A percentile compares a stretch with the other conserved stretches of the same genome.
Evolutionary conservation across 2,329 filamentous ascomycete genomes (phyloP).

Genomic region (Apiospora marii): DNA sequence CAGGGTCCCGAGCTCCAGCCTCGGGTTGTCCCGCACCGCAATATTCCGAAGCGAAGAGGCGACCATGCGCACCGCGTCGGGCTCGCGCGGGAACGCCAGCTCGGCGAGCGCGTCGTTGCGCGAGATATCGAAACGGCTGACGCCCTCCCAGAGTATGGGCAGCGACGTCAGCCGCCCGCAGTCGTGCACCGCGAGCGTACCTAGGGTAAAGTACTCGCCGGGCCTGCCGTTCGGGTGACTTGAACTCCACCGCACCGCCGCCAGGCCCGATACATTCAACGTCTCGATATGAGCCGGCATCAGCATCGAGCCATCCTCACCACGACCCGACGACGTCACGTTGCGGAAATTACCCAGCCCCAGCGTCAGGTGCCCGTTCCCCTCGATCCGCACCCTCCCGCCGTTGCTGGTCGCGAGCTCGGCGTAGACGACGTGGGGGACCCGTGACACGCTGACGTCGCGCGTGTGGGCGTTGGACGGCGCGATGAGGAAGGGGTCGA

Average conservation of each 20-base stretch:
- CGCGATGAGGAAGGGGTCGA: background rate
- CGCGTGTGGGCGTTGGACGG: constrained; percentile 7
- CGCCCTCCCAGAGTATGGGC: background rate
- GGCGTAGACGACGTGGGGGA: constrained; percentile 2
- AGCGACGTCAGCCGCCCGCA: background rate
- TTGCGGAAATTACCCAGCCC: constrained; percentile 15
- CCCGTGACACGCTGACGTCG: background rate
- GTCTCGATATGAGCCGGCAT: constrained; percentile 15
- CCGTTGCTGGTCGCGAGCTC: constrained; percentile 17
- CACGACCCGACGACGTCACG: background rate
- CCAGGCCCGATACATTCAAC: constrained; percentile 20
- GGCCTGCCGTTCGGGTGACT: background rate
- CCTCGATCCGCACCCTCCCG: background rate
- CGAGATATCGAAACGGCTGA: background rate
- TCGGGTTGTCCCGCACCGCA: background rate
- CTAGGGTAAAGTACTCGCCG: background rate
- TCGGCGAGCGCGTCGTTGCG: constrained; percentile 21
- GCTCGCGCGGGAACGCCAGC: constrained; percentile 13
- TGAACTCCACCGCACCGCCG: constrained; percentile 8
- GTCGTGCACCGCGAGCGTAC: constrained; percentile 20
- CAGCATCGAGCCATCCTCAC: background rate
- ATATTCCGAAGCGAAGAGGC: background rate
- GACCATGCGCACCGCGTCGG: background rate
- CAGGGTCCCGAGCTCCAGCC: background rate
- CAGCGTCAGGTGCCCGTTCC: constrained; percentile 8